Evolutionary conservation across 805 yeast species (phyloP).

Genomic region (Candida nemodendra): DNA sequence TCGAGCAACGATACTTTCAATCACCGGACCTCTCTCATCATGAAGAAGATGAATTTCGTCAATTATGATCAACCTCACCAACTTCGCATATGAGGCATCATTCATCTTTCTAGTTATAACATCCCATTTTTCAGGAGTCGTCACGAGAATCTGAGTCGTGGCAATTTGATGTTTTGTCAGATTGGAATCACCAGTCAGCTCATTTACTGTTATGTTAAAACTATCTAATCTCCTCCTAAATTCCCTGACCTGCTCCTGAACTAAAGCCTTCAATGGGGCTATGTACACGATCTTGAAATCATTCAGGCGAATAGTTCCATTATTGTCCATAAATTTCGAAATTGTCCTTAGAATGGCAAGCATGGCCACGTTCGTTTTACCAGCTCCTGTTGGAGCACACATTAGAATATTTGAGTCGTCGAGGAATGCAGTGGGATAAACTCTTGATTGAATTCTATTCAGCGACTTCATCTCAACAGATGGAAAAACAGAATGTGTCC

Average conservation of each 20-base stretch:
- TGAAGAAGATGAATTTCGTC: slow-evolving; percentile 93
- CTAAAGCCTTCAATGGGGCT: slow-evolving; percentile 93
- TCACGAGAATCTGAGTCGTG: slow-evolving; percentile 79
- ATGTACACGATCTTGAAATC: slow-evolving; percentile 79
- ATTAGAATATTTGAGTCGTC: slow-evolving; percentile 70
- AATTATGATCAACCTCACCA: slow-evolving; percentile 70
- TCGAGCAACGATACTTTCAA: slow-evolving; percentile 85
- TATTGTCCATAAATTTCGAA: slow-evolving; percentile 46
- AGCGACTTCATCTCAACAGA: slow-evolving; percentile 59
- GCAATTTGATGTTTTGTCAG: slow-evolving; percentile 72
- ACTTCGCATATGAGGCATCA: slow-evolving; percentile 60
- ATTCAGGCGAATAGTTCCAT: slow-evolving; percentile 51
- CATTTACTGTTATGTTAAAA: slow-evolving; percentile 72
- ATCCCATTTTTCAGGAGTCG: slow-evolving; percentile 99
- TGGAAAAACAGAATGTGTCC: slow-evolving; percentile 82
- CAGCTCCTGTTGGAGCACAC: slow-evolving; percentile 99
- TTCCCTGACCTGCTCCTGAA: slow-evolving; percentile 91
- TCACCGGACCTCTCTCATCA: slow-evolving; percentile 92
- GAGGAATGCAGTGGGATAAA: slow-evolving; percentile 74
- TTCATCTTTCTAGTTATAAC: slow-evolving; percentile 81
- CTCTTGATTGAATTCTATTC: slow-evolving; percentile 81
- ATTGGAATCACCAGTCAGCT: slow-evolving; percentile 87
- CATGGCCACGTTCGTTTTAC: slow-evolving; percentile 96
- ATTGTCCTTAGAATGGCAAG: slow-evolving; percentile 67
- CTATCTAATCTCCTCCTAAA: slow-evolving; percentile 65